Evolutionary conservation across 2,329 filamentous ascomycete genomes (phyloP).

Genomic region (Podosphaera leucotricha): DNA sequence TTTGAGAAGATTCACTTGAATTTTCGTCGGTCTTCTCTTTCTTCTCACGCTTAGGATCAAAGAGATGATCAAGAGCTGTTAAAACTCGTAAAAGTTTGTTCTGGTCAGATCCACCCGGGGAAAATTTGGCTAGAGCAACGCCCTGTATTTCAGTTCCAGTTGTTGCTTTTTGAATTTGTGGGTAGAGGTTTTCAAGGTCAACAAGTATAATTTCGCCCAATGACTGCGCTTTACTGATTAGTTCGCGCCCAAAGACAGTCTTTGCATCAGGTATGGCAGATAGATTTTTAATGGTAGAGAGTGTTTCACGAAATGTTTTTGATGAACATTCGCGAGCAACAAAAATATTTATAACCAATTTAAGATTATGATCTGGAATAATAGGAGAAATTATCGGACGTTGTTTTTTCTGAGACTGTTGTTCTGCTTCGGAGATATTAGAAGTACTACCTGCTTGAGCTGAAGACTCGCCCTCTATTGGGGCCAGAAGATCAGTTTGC

Average conservation of each 20-base stretch:
- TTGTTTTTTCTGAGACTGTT: slow-evolving; percentile 15
- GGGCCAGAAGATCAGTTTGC: not conserved
- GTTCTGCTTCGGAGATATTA: slow-evolving; percentile 6
- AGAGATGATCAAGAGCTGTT: slow-evolving; percentile 86
- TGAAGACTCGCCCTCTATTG: not conserved
- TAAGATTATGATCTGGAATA: slow-evolving; percentile 72
- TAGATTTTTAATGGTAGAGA: slow-evolving; percentile 96
- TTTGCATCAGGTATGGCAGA: slow-evolving; percentile 82
- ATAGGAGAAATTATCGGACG: slow-evolving; percentile 52
- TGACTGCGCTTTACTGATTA: slow-evolving; percentile 65
- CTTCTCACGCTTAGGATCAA: slow-evolving; percentile 52
- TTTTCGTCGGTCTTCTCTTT: slow-evolving; percentile 19
- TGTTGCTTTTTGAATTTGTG: slow-evolving; percentile 66
- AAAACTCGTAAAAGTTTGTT: slow-evolving; percentile 83
- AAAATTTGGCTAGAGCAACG: slow-evolving; percentile 83
- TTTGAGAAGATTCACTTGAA: slow-evolving; percentile 27
- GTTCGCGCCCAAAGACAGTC: slow-evolving; percentile 73
- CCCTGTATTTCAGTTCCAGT: slow-evolving; percentile 90
- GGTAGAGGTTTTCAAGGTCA: slow-evolving; percentile 64
- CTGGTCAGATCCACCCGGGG: slow-evolving; percentile 84
- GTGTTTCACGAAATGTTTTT: slow-evolving; percentile 92
- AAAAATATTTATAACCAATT: slow-evolving; percentile 87
- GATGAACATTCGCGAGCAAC: slow-evolving; percentile 89
- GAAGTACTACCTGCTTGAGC: not conserved
- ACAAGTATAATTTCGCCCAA: slow-evolving; percentile 65